phyloP scores from a whole-genome alignment of 2,329 filamentous ascomycete genomes.

The Fusarium zealandicum region DNA sequence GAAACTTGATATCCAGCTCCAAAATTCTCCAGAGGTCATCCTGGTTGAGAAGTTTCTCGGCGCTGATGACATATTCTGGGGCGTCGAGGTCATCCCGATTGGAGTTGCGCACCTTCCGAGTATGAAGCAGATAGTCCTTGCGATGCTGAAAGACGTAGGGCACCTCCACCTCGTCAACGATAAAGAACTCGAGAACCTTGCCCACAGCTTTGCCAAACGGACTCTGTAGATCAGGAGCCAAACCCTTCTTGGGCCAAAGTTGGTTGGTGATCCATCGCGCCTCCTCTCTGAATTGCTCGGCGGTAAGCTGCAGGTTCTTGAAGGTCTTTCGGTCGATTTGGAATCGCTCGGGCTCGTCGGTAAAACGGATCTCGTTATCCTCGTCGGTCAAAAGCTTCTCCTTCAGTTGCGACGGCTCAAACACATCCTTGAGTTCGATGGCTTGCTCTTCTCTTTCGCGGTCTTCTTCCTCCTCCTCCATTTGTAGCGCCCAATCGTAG shows the following conservation, averaged over 20 bases:
- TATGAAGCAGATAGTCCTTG: constrained; percentile 96
- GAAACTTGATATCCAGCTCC: constrained; percentile 93
- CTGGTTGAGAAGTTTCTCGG: constrained; percentile 89
- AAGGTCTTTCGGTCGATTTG: constrained; percentile 91
- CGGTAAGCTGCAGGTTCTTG: constrained; percentile 78
- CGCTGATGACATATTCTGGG: constrained; percentile 75
- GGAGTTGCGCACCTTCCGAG: constrained; percentile 71
- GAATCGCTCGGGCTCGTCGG: constrained; percentile 92
- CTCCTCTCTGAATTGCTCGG: constrained; percentile 90
- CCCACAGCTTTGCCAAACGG: constrained; percentile 88
- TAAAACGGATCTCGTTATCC: constrained; percentile 87
- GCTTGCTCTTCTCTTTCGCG: constrained; percentile 80
- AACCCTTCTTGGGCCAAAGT: constrained; percentile 85
- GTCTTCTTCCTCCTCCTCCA: constrained; percentile 86
- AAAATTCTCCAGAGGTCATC: constrained; percentile 95
- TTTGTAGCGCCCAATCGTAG: constrained; percentile 91
- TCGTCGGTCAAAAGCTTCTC: constrained; percentile 96
- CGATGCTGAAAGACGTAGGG: constrained; percentile 98
- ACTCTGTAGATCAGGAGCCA: constrained; percentile 74
- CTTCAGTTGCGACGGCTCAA: constrained; percentile 92
- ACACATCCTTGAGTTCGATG: constrained; percentile 95
- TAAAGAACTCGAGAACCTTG: constrained; percentile 94
- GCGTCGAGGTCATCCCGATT: constrained; percentile 71
- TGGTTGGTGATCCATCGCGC: constrained; percentile 89
- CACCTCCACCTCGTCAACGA: constrained; percentile 92